These are phyloP conservation scores for Cryptosporidium andersoni DNA, from an alignment of 169 alveolate species.

Conservation along the genomic window DNA sequence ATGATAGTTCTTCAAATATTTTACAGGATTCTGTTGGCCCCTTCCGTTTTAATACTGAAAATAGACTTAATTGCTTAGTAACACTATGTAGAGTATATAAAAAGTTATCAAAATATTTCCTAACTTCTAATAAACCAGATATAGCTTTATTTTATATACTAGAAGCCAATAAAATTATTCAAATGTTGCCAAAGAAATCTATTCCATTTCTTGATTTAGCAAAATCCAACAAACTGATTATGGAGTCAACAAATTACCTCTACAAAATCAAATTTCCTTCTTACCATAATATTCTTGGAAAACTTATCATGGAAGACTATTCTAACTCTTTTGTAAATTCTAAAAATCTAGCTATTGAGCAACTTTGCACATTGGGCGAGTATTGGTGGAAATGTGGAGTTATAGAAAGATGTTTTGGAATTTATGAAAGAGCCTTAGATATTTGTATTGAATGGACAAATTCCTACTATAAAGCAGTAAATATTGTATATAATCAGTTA, in stretches of 20 bases:
- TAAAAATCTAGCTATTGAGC: neutral
- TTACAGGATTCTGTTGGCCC: too few relatives aligned
- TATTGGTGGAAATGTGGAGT: conserved; percentile 61
- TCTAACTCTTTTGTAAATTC: neutral
- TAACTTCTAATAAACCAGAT: conserved; percentile 20
- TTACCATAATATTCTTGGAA: neutral
- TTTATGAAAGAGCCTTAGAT: neutral
- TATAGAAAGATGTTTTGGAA: conserved; percentile 36
- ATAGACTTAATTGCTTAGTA: too few relatives aligned
- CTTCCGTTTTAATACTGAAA: too few relatives aligned
- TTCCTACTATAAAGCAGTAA: conserved; percentile 8
- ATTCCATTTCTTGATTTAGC: neutral
- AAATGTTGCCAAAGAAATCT: neutral
- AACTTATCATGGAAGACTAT: neutral
- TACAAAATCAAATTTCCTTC: neutral
- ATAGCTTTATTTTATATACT: conserved; percentile 17
- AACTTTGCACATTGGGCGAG: conserved; percentile 1
- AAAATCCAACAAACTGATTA: neutral
- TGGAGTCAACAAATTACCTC: neutral
- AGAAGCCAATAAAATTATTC: conserved; percentile 16
- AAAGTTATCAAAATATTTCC: conserved; percentile 11
- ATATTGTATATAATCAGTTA: conserved; percentile 5
- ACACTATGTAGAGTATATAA: conserved; percentile 2
- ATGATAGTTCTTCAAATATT: too few relatives aligned
- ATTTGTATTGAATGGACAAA: conserved; percentile 37